phyloP scores from a whole-genome alignment of 225 moss, liverwort and hornwort genomes.

The Polytrichum formosum region DNA sequence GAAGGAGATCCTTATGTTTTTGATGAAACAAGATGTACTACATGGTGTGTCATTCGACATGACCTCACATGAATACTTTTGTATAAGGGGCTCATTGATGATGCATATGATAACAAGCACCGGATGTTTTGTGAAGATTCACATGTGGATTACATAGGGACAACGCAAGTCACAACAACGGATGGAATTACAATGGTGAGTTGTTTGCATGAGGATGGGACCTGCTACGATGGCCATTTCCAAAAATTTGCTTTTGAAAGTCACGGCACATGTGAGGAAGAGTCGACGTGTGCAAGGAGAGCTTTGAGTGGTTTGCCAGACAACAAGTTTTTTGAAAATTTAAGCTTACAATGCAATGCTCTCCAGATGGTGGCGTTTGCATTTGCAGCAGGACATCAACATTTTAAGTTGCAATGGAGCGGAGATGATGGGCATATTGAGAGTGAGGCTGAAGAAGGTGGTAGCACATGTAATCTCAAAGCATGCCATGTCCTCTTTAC shows the following conservation, averaged over 20 bases:
- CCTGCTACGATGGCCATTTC: background rate
- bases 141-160: background rate
- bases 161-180: background rate
- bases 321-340: background rate
- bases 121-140: background rate
- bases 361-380: conserved; percentile 5
- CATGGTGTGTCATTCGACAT: conserved; percentile 7
- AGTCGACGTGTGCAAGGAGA: background rate
- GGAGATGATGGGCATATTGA: background rate
- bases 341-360: background rate
- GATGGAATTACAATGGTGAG: background rate
- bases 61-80: background rate
- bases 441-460: background rate
- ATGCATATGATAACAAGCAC: background rate
- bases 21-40: background rate
- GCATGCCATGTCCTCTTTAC: conserved; percentile 6
- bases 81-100: background rate
- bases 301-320: background rate
- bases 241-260: background rate
- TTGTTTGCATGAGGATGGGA: background rate
- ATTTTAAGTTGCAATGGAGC: background rate
- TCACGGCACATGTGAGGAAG: too few relatives aligned
- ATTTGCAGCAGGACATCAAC: background rate
- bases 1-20: background rate
- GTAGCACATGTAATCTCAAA: background rate